Evolutionary conservation across 495 filamentous ascomycete genomes (phyloP).

Genomic region (Cryomyces antarcticus): DNA sequence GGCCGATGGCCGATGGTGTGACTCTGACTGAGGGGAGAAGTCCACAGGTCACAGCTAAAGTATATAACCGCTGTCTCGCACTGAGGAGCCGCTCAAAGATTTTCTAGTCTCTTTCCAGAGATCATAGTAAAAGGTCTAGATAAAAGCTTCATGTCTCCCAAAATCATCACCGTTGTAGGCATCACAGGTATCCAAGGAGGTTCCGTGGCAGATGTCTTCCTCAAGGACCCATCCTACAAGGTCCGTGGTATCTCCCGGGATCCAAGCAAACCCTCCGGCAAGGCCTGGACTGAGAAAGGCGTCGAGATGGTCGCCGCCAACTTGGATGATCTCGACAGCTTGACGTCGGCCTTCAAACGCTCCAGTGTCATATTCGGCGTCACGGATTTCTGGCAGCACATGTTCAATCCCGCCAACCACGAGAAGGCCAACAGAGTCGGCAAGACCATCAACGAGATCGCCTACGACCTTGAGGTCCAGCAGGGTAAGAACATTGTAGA

Average conservation of each 20-base stretch:
- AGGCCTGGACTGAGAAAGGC: constrained; percentile 21
- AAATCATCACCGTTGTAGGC: constrained; percentile 14
- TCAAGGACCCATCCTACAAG: constrained; percentile 8
- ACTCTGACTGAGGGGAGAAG: too few species aligned
- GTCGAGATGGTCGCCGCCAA: constrained; percentile 28
- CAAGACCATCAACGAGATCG: constrained; percentile 20
- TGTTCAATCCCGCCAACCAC: constrained; percentile 13
- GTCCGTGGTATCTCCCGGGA: constrained; percentile 16
- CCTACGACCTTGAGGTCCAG: constrained; percentile 26
- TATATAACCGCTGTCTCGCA: too few species aligned
- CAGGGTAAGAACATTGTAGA: constrained; percentile 30
- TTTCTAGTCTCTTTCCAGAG: too few species aligned
- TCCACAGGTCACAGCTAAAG: too few species aligned
- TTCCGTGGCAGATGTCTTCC: constrained; percentile 12
- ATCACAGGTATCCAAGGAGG: constrained; percentile 22
- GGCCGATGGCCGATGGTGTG: too few species aligned
- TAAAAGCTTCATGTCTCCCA: too few species aligned
- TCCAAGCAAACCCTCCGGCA: constrained; percentile 16
- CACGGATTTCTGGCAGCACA: constrained; percentile 29
- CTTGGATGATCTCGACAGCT: constrained; percentile 21
- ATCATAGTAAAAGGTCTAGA: too few species aligned
- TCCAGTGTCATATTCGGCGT: constrained; percentile 30
- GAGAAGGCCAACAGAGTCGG: constrained; percentile 9
- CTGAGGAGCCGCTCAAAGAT: too few species aligned
- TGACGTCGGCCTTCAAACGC: constrained; percentile 25